Base-by-base conservation (phyloP, 1,139 yeast genomes). In the Wickerhamomyces sp. region DNA sequence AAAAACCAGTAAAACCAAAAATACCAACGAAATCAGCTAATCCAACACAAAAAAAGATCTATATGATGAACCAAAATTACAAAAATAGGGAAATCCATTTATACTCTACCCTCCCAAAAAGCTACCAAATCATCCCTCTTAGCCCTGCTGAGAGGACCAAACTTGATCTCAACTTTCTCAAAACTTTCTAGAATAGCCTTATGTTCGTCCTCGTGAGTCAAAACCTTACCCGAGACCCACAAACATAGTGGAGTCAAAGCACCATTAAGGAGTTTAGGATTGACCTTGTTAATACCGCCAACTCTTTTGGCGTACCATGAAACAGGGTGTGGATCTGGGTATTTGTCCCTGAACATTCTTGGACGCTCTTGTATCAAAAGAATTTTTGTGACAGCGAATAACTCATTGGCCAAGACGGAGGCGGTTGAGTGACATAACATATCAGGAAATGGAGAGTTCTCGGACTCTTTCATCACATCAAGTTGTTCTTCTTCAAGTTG, bases 281-380 rank as follows among this genome's bases (percentile, higher is more conserved):
- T 41, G 17, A 46, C 38, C 7, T 21, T n/a, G 5, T 57, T 23
- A 6, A 66, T 56, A 3, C 64, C 65, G 42, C 62, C 55, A 3
- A 63, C 57, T 32, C 59, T 58, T 37, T 62, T 64, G 1, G 70
- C 70, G 39, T 66, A 70, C 64, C 68, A 62, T 5, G 62, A 51
- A 3, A 44, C 30, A 12, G 48, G 51, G 8, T 34, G 41, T 2
- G 42, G 16, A 16, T 23, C 30, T 6, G 12, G 15, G 19, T 35
- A 36, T 6, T 42, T 28, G 8, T 42, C 42, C 31, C 52, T 58
- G 34, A 45, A 47, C n/a, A 46, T 38, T 32, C 63, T 46, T 14
- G 72, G 70, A 31, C 62, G 62, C 35, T 63, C 59, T 33, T 63
- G 66, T 35, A 61, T 46, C 42, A 66, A 41, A 5, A 62, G 40